phyloP scores from a whole-genome alignment of 192 early-diverging fungal genomes.

The Anaeromyces robustus region DNA sequence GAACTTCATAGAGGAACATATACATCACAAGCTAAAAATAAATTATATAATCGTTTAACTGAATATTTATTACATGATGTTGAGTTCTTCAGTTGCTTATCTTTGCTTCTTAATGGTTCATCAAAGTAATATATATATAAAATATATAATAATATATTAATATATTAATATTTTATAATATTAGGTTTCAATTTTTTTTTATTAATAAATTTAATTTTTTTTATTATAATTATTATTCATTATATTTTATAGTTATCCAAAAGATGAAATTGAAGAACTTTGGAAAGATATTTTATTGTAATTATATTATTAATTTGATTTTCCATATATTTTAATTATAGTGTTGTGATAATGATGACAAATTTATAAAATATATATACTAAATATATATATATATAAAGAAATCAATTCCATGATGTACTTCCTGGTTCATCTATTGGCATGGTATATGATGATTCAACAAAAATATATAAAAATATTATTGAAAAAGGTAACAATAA shows the following conservation, averaged over 20 bases:
- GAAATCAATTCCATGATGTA: constrained; percentile 95
- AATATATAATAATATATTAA: too few species aligned
- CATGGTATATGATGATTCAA: constrained; percentile 77
- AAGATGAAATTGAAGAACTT: constrained; percentile 51
- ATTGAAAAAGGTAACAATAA: constrained; percentile 1
- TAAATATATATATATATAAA: constrained; percentile 1
- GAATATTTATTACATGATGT: constrained; percentile 76
- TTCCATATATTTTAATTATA: too few species aligned
- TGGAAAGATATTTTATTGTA: constrained; percentile 82
- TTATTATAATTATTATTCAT: too few species aligned
- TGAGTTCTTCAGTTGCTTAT: constrained; percentile 43
- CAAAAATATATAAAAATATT: constrained; percentile 36
- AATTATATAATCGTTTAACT: constrained; percentile 68
- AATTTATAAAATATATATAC: too few species aligned
- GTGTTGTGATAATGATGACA: too few species aligned
- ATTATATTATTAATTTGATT: constrained; percentile 3
- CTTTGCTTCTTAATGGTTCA: neutral
- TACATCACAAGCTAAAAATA: constrained; percentile 76
- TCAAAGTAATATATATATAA: too few species aligned
- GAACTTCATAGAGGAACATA: constrained; percentile 97
- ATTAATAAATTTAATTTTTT: too few species aligned
- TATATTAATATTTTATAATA: too few species aligned
- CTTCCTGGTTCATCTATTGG: constrained; percentile 84
- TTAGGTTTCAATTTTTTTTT: too few species aligned
- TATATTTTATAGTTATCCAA: constrained; percentile 54